Percentiles rank a stretch among this genome's conserved stretches.
Evolutionary conservation across 2,329 filamentous ascomycete genomes (phyloP).

Genomic region (Gremmenia infestans): DNA sequence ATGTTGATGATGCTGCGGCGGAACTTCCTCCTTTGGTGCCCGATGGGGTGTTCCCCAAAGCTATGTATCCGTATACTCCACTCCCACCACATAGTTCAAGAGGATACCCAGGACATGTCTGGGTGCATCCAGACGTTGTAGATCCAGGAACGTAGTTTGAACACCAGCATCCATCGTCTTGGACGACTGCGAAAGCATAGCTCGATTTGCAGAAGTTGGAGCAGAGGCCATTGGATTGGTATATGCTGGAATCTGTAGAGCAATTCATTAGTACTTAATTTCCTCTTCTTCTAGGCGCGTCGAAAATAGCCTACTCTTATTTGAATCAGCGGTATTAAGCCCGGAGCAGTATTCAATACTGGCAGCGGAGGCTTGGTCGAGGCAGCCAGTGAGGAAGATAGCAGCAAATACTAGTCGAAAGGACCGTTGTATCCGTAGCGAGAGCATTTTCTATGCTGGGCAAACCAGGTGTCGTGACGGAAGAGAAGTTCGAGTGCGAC

Average conservation of each 20-base stretch:
- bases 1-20: slow-evolving; percentile 10
- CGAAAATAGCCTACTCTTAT: slow-evolving; percentile 36
- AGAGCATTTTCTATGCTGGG: slow-evolving; percentile 9
- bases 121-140: slow-evolving; percentile 46
- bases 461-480: not conserved
- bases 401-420: slow-evolving; percentile 23
- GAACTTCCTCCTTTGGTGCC: slow-evolving; percentile 43
- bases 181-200: slow-evolving; percentile 65
- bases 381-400: slow-evolving; percentile 9
- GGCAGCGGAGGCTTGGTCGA: slow-evolving; percentile 14
- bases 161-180: slow-evolving; percentile 67
- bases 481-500: not conserved
- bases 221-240: slow-evolving; percentile 68
- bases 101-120: slow-evolving; percentile 63
- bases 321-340: slow-evolving; percentile 41
- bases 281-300: not conserved
- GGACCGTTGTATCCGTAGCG: slow-evolving; percentile 10
- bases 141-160: slow-evolving; percentile 59
- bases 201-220: slow-evolving; percentile 49
- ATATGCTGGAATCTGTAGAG: slow-evolving; percentile 47
- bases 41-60: slow-evolving; percentile 46
- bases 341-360: slow-evolving; percentile 39
- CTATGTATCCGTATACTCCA: slow-evolving; percentile 61
- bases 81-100: slow-evolving; percentile 60
- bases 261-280: slow-evolving; percentile 7